Base-by-base conservation (phyloP, 176 grass and related monocot genomes). In the Paspalum notatum region DNA sequence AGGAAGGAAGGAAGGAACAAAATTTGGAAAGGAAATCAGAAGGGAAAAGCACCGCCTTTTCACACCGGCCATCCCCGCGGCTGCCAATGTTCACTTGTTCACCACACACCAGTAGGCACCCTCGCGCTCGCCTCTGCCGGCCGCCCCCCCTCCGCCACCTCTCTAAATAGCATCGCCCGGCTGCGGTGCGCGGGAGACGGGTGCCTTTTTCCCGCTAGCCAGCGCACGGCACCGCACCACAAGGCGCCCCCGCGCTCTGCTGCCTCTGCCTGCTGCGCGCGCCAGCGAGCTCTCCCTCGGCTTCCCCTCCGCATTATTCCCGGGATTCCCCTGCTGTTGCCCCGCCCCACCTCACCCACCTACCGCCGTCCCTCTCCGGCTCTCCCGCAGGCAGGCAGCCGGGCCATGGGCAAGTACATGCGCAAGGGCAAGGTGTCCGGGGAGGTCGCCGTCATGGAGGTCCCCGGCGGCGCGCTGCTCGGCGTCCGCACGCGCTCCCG, bases 381-480 rank as follows among this genome's bases (percentile, higher is more conserved):
- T 24, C 71, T 26, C 14, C 25, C 59, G 12, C 7, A 27, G 66
- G 11, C 63, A 16, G 32, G n/a, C 26, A 60, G 21, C 20, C 53
- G 14, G 8, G 42, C 54, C 70, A 97, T 97, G 94, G 94, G 94
- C 5, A 90, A 90, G 83, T 97, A 97, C 94, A 90, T 97, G 83
- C 87, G 91, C 82, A 97, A 94, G 82, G 80, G 52, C 49, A 97
- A 92, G 94, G 45, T 87, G 49, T 94, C 91, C 26, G 87, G 91
- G 0, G 94, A 97, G 91, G 91, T 97, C 16, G 88, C 88, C 38
- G 84, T 97, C 57, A 91, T 97, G 94, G 94, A 97, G 86, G 84
- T 93, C 20, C 77, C 77, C 70, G 78, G 81, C 57, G 83, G 84
- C 57, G 71, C 89, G 22, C 46, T 91, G 39, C 85, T 92, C 80